Base-by-base conservation (phyloP, 306 rosid genomes). In the Glycine soja region DNA sequence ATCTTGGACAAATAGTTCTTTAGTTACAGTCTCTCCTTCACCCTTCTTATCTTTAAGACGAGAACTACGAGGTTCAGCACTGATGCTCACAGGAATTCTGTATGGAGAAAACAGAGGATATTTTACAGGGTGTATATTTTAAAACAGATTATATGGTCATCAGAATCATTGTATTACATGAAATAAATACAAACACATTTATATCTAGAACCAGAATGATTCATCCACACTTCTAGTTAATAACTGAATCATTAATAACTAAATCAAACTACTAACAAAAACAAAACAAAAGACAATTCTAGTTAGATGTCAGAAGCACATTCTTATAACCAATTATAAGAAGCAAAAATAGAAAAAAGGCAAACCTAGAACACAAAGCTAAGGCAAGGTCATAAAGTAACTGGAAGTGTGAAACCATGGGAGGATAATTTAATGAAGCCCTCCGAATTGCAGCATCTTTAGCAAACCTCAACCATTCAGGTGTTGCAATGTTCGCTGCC, bases 401-500 rank as follows among this genome's bases (percentile, higher is more conserved):
- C 89, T 96, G 98, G 85, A 89, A 96, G 85, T 96, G 99, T 59
- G 98, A 96, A 80, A 93, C 98, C 99, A 96, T 96, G 59, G 99
- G 99, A 75, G 98, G 95, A 82, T 92, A 92, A 80, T 96, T 93
- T 82, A 96, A 85, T 66, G 98, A 96, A 80, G 99, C 99, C 88
- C 99, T 91, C 80, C 98, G 92, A 75, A 96, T 88, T 51, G 99
- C 99, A 84, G 98, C 99, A 83, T 96, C 97, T 80, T 93, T 96
- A 45, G 99, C 99, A 83, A 96, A 87, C 72, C 88, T 89, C 90
- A 96, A 88, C 99, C 99, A 96, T 85, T 96, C 98, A 70, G 99
- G 99, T 75, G 99, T 96, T 10, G 99, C 99, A 85, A 96, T 93
- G 85, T 96, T 96, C 5, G 99, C 97, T 76, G 99, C 99, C 90